A percentile compares a stretch with the other conserved stretches of the same genome.
These are phyloP conservation scores for Corylus heterophylla DNA, from an alignment of 306 rosid species.

Conservation along the genomic window DNA sequence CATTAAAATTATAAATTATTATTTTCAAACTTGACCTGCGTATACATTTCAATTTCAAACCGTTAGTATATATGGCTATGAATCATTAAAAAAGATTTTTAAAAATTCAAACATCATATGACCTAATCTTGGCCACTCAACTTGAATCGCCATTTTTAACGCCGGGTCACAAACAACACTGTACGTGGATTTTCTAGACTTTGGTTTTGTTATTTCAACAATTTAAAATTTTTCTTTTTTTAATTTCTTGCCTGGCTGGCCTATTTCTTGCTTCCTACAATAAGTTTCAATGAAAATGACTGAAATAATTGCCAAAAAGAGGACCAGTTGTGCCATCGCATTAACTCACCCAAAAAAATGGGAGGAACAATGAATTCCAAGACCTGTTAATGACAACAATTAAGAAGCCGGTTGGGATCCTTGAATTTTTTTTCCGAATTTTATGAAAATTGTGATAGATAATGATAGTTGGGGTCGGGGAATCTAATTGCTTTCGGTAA, in stretches of 20 bases:
- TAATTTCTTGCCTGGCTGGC: too few species aligned
- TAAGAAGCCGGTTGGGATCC: not conserved
- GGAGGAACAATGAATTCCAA: not conserved
- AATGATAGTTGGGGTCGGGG: too few species aligned
- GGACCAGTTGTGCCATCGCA: not conserved
- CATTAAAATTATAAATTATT: not conserved
- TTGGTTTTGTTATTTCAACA: too few species aligned
- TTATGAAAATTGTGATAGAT: too few species aligned
- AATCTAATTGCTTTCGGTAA: too few species aligned
- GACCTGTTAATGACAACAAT: not conserved
- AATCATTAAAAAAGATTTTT: not conserved
- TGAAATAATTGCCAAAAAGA: not conserved
- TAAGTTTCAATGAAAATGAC: not conserved
- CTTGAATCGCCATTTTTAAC: not conserved
- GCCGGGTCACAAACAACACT: conserved; percentile 1
- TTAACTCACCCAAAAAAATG: not conserved
- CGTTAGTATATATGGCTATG: not conserved
- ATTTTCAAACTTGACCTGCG: not conserved
- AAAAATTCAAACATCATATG: not conserved
- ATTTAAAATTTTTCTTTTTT: too few species aligned
- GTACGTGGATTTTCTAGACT: not conserved
- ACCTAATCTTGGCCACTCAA: not conserved
- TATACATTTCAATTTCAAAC: not conserved
- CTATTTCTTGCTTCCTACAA: not conserved
- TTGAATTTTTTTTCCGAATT: too few species aligned